Evolutionary conservation across 192 early-diverging fungal genomes (phyloP), one percentile per base, ranked within the genome.

Genomic region (Coemansia sp.): DNA sequence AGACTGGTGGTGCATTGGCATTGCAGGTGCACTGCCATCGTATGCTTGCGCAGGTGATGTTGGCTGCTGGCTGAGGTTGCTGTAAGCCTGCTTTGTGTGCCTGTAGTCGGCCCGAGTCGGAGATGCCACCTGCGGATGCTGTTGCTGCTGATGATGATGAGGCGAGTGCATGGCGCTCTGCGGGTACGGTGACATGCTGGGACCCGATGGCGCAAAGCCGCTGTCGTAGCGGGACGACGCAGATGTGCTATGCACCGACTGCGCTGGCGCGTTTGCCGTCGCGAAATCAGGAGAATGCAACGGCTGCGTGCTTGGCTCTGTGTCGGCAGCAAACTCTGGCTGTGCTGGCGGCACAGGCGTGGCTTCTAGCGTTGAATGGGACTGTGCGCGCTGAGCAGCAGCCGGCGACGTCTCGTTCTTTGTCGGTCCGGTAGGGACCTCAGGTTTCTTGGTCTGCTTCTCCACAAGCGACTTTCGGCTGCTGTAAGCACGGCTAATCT

Each of bases 401-500:
- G 12, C 43, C 41, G 50, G 39, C 13, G 65, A 37, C 22, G 44
- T 10, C 11, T 45, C 53, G 44, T 4, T 25, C 22, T 19, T 44
- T 40, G 39, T 46, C 39, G 43, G 49, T 20, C n/a, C 19, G 9
- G 56, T n/a, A n/a, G 41, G 20, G 12, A 43, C 10, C 9, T 79
- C 81, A 3, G 63, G 20, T 61, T 68, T 78, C 44, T 75, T 74
- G 63, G 41, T 72, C 43, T 84, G 81, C 62, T 67, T 84, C 40
- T 84, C 81, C 1, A 84, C 63, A 20, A 84, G 61, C 41, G 73
- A 68, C 65, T 84, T 84, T 45, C 81, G 81, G 54, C 81, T 84
- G 40, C 81, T 84, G 59, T 84, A 84, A 0, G 81, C 81, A 8
- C 81, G 65, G 71, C 81, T 84, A 45, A 84, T 76, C 68, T 84